phyloP scores from a whole-genome alignment of 345 rosid genomes.

The Cardamine resedifolia region DNA sequence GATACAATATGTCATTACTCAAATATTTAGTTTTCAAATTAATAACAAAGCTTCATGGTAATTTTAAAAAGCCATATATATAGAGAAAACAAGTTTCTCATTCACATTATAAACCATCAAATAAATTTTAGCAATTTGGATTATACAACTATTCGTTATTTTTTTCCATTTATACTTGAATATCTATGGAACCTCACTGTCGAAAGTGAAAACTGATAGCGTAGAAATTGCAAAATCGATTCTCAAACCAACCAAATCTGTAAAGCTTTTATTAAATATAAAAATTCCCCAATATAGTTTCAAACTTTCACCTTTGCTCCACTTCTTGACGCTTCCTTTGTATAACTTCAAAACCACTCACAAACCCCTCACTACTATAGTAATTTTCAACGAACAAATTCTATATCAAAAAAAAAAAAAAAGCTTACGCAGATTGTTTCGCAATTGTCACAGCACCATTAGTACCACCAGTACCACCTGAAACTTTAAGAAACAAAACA shows the following conservation, averaged over 20 bases:
- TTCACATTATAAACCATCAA: not conserved
- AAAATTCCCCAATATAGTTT: not conserved
- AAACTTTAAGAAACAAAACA: slow-evolving; percentile 22
- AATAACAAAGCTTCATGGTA: not conserved
- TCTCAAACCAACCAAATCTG: slow-evolving; percentile 5
- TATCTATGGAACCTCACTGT: not conserved
- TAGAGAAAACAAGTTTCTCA: not conserved
- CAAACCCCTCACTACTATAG: not conserved
- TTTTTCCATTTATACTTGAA: not conserved
- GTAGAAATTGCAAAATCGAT: not conserved
- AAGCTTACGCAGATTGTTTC: slow-evolving; percentile 11
- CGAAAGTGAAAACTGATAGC: not conserved
- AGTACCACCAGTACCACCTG: slow-evolving; percentile 28
- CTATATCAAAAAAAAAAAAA: not conserved
- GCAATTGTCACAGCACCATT: slow-evolving; percentile 26
- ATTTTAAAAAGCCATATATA: not conserved
- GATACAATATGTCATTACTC: too few relatives aligned
- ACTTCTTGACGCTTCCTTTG: slow-evolving; percentile 19
- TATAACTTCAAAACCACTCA: slow-evolving; percentile 25
- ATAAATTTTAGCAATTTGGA: not conserved
- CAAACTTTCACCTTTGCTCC: slow-evolving; percentile 14
- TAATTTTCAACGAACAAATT: slow-evolving; percentile 2
- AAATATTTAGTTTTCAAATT: too few relatives aligned
- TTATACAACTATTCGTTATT: not conserved
- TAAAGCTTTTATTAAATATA: slow-evolving; percentile 1